These are phyloP conservation scores for Gynostemma pentaphyllum DNA, from an alignment of 306 rosid species.

Conservation along the genomic window DNA sequence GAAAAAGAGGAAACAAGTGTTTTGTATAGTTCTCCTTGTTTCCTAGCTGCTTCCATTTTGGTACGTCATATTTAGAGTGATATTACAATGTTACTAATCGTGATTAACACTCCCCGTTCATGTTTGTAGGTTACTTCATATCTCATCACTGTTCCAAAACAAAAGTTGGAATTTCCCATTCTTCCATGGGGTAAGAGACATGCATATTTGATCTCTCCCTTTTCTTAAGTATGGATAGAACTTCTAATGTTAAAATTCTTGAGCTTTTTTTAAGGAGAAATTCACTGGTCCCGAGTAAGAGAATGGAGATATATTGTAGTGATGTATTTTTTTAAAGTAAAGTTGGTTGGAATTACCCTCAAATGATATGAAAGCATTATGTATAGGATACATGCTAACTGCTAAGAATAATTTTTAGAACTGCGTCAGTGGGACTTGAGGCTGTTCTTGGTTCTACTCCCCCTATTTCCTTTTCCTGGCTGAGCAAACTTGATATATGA, in stretches of 20 bases:
- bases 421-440: too few relatives aligned
- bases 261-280: neutral
- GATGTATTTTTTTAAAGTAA: neutral
- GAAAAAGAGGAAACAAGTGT: slow-evolving; percentile 57
- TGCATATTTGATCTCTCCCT: slow-evolving; percentile 2
- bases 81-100: neutral
- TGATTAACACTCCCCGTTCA: neutral
- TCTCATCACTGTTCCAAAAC: slow-evolving; percentile 62
- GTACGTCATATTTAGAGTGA: slow-evolving; percentile 20
- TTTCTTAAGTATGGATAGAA: neutral
- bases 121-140: slow-evolving; percentile 58
- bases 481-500: too few relatives aligned
- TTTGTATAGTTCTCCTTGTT: slow-evolving; percentile 38
- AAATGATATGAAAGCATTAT: too few relatives aligned
- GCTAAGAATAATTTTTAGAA: too few relatives aligned
- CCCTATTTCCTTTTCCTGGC: too few relatives aligned
- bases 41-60: slow-evolving; percentile 75
- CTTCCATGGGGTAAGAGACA: slow-evolving; percentile 73
- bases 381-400: too few relatives aligned
- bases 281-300: neutral
- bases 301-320: neutral
- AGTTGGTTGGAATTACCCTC: neutral
- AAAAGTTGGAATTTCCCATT: slow-evolving; percentile 69
- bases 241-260: neutral
- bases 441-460: too few relatives aligned